These are phyloP conservation scores for Pseudogymnoascus sp. DNA, from an alignment of 2,329 filamentous ascomycete species.

Conservation along the genomic window DNA sequence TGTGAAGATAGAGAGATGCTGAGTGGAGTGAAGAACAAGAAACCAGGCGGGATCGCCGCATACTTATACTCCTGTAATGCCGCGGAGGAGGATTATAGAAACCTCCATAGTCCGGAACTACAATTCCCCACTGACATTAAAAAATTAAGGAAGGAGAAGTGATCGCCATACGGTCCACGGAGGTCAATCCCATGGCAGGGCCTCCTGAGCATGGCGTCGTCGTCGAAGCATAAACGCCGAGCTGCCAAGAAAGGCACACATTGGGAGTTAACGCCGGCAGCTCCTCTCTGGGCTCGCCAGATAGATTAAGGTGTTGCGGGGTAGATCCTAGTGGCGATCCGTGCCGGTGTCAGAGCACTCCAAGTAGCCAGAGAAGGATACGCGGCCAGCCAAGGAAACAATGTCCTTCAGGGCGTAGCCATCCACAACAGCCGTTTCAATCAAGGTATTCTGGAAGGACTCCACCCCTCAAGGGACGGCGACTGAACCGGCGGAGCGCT, in stretches of 20 bases:
- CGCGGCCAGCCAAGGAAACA: not conserved
- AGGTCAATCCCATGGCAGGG: not conserved
- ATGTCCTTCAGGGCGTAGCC: not conserved
- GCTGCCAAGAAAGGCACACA: not conserved
- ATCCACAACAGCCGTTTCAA: not conserved
- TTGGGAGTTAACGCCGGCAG: not conserved
- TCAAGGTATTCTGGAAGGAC: not conserved
- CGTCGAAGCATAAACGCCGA: not conserved
- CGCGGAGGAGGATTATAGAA: not conserved
- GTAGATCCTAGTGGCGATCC: not conserved
- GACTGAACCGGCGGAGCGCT: not conserved
- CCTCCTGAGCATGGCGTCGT: not conserved
- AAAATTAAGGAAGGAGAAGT: not conserved
- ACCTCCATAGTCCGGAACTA: not conserved
- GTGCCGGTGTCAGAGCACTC: not conserved
- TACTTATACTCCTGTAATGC: not conserved
- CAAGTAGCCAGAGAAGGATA: not conserved
- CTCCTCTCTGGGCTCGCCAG: not conserved
- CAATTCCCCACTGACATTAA: not conserved
- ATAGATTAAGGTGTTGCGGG: not conserved
- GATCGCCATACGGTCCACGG: not conserved
- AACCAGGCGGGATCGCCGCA: not conserved
- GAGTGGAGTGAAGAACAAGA: not conserved
- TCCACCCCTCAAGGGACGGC: not conserved
- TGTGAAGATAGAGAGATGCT: not conserved